These are phyloP conservation scores for Blastomyces emzantsi DNA, from an alignment of 2,329 filamentous ascomycete species.

Conservation along the genomic window DNA sequence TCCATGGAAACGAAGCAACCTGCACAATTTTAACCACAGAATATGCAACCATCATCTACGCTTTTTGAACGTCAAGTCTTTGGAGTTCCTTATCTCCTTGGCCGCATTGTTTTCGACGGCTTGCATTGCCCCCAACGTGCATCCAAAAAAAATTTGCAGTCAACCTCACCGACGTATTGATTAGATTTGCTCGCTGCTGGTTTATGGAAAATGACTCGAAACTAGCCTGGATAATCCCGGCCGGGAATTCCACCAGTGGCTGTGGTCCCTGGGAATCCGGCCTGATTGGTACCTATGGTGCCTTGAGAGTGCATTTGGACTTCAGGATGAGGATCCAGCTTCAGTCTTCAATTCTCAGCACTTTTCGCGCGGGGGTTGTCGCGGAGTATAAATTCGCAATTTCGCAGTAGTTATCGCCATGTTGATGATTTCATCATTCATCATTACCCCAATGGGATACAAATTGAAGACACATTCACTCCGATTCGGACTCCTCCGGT, in stretches of 20 bases:
- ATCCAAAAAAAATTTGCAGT: background rate
- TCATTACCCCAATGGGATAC: background rate
- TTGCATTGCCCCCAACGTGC: background rate
- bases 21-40: background rate
- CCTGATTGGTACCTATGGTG: background rate
- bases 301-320: background rate
- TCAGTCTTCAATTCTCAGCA: background rate
- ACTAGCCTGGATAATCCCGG: background rate
- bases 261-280: background rate
- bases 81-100: background rate
- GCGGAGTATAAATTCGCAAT: background rate
- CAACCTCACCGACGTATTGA: background rate
- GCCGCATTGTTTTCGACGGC: background rate
- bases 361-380: background rate
- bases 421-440: background rate
- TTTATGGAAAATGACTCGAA: background rate
- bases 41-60: background rate
- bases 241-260: background rate
- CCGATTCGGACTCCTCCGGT: constrained; percentile 39
- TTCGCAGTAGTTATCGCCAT: no score
- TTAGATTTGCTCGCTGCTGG: background rate
- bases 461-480: constrained; percentile 20
- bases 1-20: background rate
- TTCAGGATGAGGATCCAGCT: background rate
- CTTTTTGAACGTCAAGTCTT: background rate